These are phyloP conservation scores for Pseudogymnoascus sp. DNA, from an alignment of 2,329 filamentous ascomycete genomes.

Conservation along the genomic window DNA sequence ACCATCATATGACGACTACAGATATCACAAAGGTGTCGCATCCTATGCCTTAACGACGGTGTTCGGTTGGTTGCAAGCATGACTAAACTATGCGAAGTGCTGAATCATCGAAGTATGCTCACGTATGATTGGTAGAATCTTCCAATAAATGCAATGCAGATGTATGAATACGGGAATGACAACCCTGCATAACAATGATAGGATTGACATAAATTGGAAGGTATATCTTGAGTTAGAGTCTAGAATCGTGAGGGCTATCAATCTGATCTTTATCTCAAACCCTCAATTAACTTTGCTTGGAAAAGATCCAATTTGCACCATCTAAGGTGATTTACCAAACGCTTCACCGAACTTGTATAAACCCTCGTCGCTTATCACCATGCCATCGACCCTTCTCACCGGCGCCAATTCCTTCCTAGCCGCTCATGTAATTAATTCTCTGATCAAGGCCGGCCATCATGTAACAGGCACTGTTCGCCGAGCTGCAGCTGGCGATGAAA, in stretches of 20 bases:
- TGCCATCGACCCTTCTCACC: constrained; percentile 27
- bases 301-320: not conserved
- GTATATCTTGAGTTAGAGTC: not conserved
- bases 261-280: not conserved
- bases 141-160: not conserved
- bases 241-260: not conserved
- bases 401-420: constrained; percentile 27
- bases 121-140: not conserved
- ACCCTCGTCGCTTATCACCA: constrained; percentile 13
- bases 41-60: not conserved
- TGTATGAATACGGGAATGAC: not conserved
- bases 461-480: constrained; percentile 25
- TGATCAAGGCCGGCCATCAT: constrained; percentile 21
- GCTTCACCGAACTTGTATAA: constrained; percentile 46
- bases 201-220: not conserved
- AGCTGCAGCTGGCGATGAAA: constrained; percentile 18
- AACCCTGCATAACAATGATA: not conserved
- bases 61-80: not conserved
- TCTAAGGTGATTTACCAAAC: constrained; percentile 37
- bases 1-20: no score
- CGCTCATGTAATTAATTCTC: constrained; percentile 23
- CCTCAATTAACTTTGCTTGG: not conserved
- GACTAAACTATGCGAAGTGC: not conserved
- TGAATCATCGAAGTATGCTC: not conserved
- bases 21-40: no score